Evolutionary conservation across 371 early-diverging fungal species (phyloP).

Genomic region (Entomophthora muscae): DNA sequence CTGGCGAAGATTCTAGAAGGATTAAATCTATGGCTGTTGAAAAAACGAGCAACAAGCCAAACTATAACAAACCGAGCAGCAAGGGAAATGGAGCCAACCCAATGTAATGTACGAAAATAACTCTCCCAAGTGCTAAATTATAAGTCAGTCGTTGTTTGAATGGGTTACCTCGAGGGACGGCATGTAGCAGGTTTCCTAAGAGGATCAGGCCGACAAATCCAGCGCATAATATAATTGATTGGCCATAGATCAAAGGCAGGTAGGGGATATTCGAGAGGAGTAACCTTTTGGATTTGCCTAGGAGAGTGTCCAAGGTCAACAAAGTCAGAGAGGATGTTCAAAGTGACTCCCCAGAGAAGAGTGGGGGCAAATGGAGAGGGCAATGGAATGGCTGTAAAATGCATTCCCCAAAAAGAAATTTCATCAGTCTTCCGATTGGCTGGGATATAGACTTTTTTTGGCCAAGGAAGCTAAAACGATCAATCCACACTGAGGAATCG

Average conservation of each 20-base stretch:
- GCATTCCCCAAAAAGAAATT: conserved; percentile 1
- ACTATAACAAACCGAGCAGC: not conserved
- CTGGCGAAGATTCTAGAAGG: not conserved
- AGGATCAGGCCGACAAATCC: not conserved
- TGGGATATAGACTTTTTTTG: not conserved
- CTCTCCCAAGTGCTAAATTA: conserved; percentile 1
- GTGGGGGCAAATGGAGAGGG: not conserved
- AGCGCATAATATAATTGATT: not conserved
- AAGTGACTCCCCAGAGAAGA: not conserved
- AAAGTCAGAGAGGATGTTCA: not conserved
- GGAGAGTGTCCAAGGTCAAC: not conserved
- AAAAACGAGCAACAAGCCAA: not conserved
- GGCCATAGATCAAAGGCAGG: not conserved
- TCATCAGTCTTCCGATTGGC: not conserved
- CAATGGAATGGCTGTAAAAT: not conserved
- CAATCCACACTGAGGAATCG: too few relatives aligned
- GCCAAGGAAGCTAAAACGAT: not conserved
- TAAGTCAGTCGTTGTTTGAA: too few relatives aligned
- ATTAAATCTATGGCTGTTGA: not conserved
- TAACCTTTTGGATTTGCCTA: not conserved
- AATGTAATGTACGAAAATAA: not conserved
- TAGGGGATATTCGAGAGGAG: not conserved
- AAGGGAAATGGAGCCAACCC: not conserved
- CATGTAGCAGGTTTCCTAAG: not conserved
- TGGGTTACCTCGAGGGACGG: not conserved